Evolutionary conservation across 306 rosid species (phyloP), one percentile per base, ranked within the genome.

Genomic region (Corylus avellana): DNA sequence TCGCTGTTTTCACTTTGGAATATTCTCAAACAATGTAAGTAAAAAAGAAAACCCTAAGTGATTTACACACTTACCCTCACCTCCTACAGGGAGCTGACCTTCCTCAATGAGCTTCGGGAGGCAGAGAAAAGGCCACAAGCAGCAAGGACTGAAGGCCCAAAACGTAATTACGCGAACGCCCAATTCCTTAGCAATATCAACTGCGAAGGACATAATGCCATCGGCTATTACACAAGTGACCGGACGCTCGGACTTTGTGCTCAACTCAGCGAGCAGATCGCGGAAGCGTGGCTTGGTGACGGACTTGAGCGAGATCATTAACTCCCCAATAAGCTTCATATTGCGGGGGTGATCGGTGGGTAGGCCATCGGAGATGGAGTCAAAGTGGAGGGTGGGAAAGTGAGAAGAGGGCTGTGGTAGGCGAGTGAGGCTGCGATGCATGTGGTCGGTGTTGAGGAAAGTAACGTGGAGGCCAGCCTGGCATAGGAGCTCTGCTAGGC

Each of bases 341-440:
- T 12, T 9, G 18, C 77, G 72, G 6, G 51, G 73, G 32, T 72
- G 53, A 11, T 35, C 55, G 1, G n/a, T 4, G 17, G 77, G 82
- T 8, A 79, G 62, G 18, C 82, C 82, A 1, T 77, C 81, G 5
- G 81, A 22, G 44, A 78, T 71, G 16, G 77, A 71, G 13, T 71
- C 77, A 8, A 78, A 71, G 22, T 78, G 42, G 61, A 78, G 82
- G 42, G 70, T 58, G 4, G 82, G 82, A 53, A 78, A 78, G 37
- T 1, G 71, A 46, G 62, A 0, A 7, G 82, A 78, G 53, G 71
- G 77, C 20, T 72, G 62, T 0, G 2, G 1, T 49, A 35, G 78
- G 57, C 66, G 35, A 29, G 70, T 37, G 22, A 67, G 50, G n/a
- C 57, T 42, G 35, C 27, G 35, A 29, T 80, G 84, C 14, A 32